Evolutionary conservation across 345 rosid species (phyloP), one percentile per base, ranked within the genome.

Genomic region (Mercurialis annua): DNA sequence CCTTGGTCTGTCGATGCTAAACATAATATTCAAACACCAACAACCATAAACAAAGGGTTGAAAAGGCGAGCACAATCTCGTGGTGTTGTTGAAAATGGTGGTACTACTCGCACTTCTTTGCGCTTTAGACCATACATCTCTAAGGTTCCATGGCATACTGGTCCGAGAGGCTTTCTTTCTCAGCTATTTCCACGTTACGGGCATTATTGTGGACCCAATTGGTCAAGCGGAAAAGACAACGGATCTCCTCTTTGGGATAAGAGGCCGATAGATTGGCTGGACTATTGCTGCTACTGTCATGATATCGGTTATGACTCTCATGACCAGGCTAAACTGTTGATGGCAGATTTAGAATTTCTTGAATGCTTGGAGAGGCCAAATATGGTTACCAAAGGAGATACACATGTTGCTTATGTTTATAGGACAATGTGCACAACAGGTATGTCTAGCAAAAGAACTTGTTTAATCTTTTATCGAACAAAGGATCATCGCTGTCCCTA

Each of bases 191-290:
- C 99, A 18, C 78, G 97, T 17, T 91, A 91, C 23, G 99, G 96
- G 46, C 91, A 94, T 79, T 94, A 94, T 62, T 94, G 99, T 76
- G 99, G 97, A 23, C 99, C 99, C 0, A 94, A 94, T 34, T 94
- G 99, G 99, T 94, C 99, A 0, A 94, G 99, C 64, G 99, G 97
- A 60, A 94, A 94, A 76, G 86, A 87, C 73, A 69, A 82, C 4
- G 99, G 99, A 14, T 87, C 97, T 11, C 79, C 51, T 50, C 33
- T 94, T 26, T 94, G 99, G 99, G 99, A 94, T 62, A 86, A 67
- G 84, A 85, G 98, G 59, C 97, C 97, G 7, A 93, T 87, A 52
- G 98, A 93, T 81, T 89, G 95, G 98, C 80, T 93, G 77, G 98
- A 93, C 67, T 92, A 80, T 74, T 93, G 97, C 67, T 94, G 99